A percentile compares a stretch with the other conserved stretches of the same genome.
Evolutionary conservation across 2,329 filamentous ascomycete species (phyloP).

Genomic region (Monascus ruber): DNA sequence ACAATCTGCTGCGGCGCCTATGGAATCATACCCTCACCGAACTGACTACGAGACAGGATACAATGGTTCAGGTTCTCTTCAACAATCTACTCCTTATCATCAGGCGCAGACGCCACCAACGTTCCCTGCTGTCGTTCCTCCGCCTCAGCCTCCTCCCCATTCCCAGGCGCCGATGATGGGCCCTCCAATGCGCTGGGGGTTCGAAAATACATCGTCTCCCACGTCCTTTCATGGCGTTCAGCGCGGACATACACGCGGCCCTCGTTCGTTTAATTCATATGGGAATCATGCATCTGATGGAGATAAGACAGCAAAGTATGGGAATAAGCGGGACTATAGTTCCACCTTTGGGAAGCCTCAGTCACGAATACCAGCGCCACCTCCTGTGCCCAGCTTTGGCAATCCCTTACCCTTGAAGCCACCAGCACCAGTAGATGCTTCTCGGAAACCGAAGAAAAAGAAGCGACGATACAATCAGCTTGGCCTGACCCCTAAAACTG

Average conservation of each 20-base stretch:
- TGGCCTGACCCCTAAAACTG: slow-evolving; percentile 35
- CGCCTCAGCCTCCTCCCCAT: slow-evolving; percentile 13
- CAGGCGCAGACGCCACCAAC: slow-evolving; percentile 10
- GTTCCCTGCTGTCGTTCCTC: slow-evolving; percentile 9
- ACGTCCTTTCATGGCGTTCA: slow-evolving; percentile 33
- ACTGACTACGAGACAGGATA: slow-evolving; percentile 17
- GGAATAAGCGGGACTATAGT: slow-evolving; percentile 26
- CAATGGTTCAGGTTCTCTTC: slow-evolving; percentile 3
- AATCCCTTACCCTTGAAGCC: slow-evolving; percentile 33
- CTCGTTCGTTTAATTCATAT: slow-evolving; percentile 13
- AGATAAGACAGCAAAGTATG: slow-evolving; percentile 10
- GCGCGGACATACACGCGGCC: slow-evolving; percentile 15
- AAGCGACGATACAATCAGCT: slow-evolving; percentile 37
- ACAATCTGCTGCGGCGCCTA: slow-evolving; percentile 10
- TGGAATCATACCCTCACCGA: slow-evolving; percentile 15
- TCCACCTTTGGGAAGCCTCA: slow-evolving; percentile 26
- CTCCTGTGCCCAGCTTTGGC: slow-evolving; percentile 35
- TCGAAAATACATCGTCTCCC: slow-evolving; percentile 40
- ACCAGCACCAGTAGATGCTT: slow-evolving; percentile 22
- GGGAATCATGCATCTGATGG: slow-evolving; percentile 8
- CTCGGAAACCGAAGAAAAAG: slow-evolving; percentile 28
- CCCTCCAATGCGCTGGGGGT: slow-evolving; percentile 45
- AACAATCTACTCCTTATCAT: slow-evolving; percentile 4
- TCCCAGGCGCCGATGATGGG: slow-evolving; percentile 38
- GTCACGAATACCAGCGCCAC: slow-evolving; percentile 26